phyloP scores from a whole-genome alignment of 176 grass and related monocot genomes.

The Zea mays region Zm-B73-REFERENCE-NAM-5.0 NC_050101.1:175146501-175147000 shows the following conservation, averaged over 20 bases:
- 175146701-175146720: conserved; percentile 73
- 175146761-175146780: conserved; percentile 22
- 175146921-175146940: conserved; percentile 11
- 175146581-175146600: neutral
- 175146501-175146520: conserved; percentile 32
- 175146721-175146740: conserved; percentile 65
- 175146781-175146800: conserved; percentile 50
- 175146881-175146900: conserved; percentile 25
- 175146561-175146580: conserved; percentile 14
- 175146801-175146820: conserved; percentile 46
- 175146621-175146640: neutral
- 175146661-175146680: conserved; percentile 2
- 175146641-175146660: neutral
- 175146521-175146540: conserved; percentile 34
- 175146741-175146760: conserved; percentile 45
- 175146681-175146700: conserved; percentile 29
- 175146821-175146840: conserved; percentile 66
- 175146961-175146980: neutral
- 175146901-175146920: neutral
- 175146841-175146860: conserved; percentile 41
- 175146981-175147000: neutral
- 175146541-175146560: neutral
- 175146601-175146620: conserved; percentile 30
- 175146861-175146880: conserved; percentile 41
- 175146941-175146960: conserved; percentile 40